Evolutionary conservation across 768 basidiomycete genomes (phyloP).

Genomic region (Pholiota conissans): DNA sequence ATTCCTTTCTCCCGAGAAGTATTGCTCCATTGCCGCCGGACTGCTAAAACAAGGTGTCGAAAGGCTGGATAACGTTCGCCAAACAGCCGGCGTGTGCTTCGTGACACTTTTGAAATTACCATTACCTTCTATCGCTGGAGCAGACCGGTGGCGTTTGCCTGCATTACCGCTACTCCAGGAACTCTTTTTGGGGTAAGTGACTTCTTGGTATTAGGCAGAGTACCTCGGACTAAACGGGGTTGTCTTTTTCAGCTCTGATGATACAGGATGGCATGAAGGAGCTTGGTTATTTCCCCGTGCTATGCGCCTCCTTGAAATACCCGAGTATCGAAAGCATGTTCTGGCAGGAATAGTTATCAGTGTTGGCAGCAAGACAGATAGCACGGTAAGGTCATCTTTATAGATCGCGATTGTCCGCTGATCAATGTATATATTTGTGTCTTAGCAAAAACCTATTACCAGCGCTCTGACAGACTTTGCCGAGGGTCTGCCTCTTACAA

Average conservation of each 20-base stretch:
- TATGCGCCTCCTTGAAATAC: constrained; percentile 62
- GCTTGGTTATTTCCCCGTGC: constrained; percentile 75
- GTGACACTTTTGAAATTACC: constrained; percentile 47
- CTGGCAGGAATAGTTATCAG: constrained; percentile 77
- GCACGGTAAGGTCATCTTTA: constrained; percentile 58
- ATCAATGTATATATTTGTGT: constrained; percentile 1
- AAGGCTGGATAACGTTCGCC: constrained; percentile 87
- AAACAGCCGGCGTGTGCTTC: constrained; percentile 70
- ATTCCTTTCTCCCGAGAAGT: constrained; percentile 61
- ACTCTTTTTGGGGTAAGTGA: constrained; percentile 52
- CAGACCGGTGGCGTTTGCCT: constrained; percentile 53
- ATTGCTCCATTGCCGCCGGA: constrained; percentile 57
- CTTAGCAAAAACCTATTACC: constrained; percentile 69
- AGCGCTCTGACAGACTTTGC: constrained; percentile 61
- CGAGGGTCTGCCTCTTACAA: constrained; percentile 46
- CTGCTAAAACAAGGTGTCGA: constrained; percentile 90
- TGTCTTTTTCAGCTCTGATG: constrained; percentile 9
- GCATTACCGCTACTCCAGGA: constrained; percentile 46
- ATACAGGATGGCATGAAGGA: constrained; percentile 69
- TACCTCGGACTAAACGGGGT: neutral
- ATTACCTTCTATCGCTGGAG: constrained; percentile 39
- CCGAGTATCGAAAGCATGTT: constrained; percentile 59
- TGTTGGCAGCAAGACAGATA: constrained; percentile 81
- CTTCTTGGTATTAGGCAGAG: constrained; percentile 1
- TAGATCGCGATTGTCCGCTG: constrained; percentile 6